Percentiles rank a stretch among this genome's conserved stretches.
Evolutionary conservation across 2,329 filamentous ascomycete species (phyloP).

Genomic region (Xenoacremonium recifei): DNA sequence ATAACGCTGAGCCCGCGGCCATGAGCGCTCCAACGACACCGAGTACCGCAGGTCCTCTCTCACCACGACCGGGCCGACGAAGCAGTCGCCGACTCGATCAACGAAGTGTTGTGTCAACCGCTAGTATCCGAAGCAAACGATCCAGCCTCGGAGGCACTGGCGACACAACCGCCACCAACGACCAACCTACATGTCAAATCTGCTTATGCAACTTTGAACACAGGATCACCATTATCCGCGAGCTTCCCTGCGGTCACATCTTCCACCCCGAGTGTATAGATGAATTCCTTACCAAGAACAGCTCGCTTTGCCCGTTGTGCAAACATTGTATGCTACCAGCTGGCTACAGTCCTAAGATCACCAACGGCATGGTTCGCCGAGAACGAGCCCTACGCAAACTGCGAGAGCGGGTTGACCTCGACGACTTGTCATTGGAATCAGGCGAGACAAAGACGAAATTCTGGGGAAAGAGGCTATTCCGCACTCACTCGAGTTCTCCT

Average conservation of each 20-base stretch:
- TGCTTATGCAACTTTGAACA: constrained; percentile 80
- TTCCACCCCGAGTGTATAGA: constrained; percentile 94
- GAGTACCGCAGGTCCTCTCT: constrained; percentile 23
- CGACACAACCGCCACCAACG: constrained; percentile 50
- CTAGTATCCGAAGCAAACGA: constrained; percentile 36
- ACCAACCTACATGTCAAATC: constrained; percentile 85
- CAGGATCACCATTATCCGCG: constrained; percentile 70
- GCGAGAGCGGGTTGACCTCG: constrained; percentile 50
- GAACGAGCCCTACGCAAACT: constrained; percentile 68
- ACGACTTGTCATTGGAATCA: constrained; percentile 33
- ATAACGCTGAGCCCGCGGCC: constrained; percentile 55
- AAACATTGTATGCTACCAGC: constrained; percentile 77
- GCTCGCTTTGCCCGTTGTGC: constrained; percentile 87
- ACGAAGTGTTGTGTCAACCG: constrained; percentile 27
- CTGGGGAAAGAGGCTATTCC: constrained; percentile 36
- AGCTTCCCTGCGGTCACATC: constrained; percentile 87
- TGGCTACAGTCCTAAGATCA: constrained; percentile 67
- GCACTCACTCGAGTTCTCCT: constrained; percentile 19
- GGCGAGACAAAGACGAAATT: constrained; percentile 34
- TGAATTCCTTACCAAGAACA: constrained; percentile 72
- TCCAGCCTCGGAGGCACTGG: constrained; percentile 33
- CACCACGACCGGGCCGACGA: constrained; percentile 28
- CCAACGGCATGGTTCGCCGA: constrained; percentile 81
- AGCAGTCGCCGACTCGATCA: constrained; percentile 30
- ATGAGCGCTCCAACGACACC: constrained; percentile 36